These are phyloP conservation scores for Agaricales sp. DNA, from an alignment of 1,284 basidiomycete genomes.

Conservation along the genomic window DNA sequence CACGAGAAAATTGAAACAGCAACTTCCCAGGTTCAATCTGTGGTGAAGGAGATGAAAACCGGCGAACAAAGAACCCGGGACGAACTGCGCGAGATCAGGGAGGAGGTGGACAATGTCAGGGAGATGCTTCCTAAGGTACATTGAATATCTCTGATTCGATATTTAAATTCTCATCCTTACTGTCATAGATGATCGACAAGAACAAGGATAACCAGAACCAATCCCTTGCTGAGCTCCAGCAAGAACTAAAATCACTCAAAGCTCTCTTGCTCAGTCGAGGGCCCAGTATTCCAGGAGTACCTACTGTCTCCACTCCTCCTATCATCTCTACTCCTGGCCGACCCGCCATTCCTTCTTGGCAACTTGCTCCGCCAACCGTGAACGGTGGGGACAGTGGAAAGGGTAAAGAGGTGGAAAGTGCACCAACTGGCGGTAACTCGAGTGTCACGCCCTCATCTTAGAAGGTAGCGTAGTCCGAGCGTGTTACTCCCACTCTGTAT, in stretches of 20 bases:
- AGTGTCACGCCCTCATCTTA: slow-evolving; percentile 6
- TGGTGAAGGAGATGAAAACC: slow-evolving; percentile 69
- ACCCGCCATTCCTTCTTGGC: slow-evolving; percentile 85
- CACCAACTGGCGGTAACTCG: slow-evolving; percentile 5
- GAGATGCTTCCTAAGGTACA: slow-evolving; percentile 85
- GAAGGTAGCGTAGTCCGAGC: not conserved
- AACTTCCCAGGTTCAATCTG: slow-evolving; percentile 72
- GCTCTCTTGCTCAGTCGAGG: slow-evolving; percentile 80
- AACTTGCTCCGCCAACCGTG: slow-evolving; percentile 33
- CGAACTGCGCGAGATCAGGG: slow-evolving; percentile 87
- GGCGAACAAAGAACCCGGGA: slow-evolving; percentile 75
- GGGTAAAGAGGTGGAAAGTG: slow-evolving; percentile 31
- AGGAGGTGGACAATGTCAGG: slow-evolving; percentile 84
- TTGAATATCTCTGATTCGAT: slow-evolving; percentile 3
- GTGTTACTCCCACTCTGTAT: too few relatives aligned
- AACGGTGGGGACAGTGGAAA: slow-evolving; percentile 26
- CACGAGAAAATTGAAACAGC: slow-evolving; percentile 69
- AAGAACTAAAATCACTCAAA: slow-evolving; percentile 93
- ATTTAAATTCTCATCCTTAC: not conserved
- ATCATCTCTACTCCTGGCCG: slow-evolving; percentile 38
- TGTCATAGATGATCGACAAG: slow-evolving; percentile 82
- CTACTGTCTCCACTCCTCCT: slow-evolving; percentile 21
- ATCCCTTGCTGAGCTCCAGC: slow-evolving; percentile 78
- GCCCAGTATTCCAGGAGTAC: slow-evolving; percentile 31
- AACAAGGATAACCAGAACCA: slow-evolving; percentile 78